These are phyloP conservation scores for Aureobasidium sp. DNA, from an alignment of 2,329 filamentous ascomycete species.

Conservation along the genomic window DNA sequence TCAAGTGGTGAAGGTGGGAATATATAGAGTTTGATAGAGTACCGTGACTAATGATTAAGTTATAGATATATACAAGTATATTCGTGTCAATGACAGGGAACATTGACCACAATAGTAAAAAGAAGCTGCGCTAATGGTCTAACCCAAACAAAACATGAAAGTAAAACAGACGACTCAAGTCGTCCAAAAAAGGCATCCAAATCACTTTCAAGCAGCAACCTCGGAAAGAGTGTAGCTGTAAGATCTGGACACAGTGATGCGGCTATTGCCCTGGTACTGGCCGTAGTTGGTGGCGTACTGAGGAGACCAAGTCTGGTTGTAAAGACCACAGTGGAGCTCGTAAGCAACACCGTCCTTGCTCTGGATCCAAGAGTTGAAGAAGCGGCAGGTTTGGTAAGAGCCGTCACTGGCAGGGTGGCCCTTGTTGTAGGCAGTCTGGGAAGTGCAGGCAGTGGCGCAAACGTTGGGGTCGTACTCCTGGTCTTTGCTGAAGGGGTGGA, in stretches of 20 bases:
- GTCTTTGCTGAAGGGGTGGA: constrained; percentile 12
- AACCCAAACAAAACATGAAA: background rate
- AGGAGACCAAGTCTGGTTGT: constrained; percentile 22
- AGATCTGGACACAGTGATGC: constrained; percentile 17
- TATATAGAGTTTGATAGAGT: no score
- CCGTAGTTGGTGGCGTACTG: constrained; percentile 22
- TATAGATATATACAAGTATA: background rate
- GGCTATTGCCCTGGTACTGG: constrained; percentile 17
- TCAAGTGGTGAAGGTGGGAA: background rate
- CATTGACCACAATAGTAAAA: background rate
- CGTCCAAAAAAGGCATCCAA: background rate
- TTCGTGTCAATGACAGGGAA: background rate
- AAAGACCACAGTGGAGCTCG: constrained; percentile 36
- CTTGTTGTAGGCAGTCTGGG: constrained; percentile 22
- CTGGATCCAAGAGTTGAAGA: constrained; percentile 36
- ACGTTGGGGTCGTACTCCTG: constrained; percentile 20
- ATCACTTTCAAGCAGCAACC: background rate
- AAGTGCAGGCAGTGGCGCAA: constrained; percentile 24
- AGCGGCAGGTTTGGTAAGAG: constrained; percentile 19
- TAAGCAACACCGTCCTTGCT: constrained; percentile 31
- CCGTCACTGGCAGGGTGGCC: constrained; percentile 20
- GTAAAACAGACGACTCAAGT: background rate
- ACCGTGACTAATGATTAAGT: background rate
- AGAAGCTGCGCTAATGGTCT: background rate
- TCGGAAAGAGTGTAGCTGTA: constrained; percentile 17